Evolutionary conservation across 345 rosid genomes (phyloP).

Genomic region (Aegle marmelos): DNA sequence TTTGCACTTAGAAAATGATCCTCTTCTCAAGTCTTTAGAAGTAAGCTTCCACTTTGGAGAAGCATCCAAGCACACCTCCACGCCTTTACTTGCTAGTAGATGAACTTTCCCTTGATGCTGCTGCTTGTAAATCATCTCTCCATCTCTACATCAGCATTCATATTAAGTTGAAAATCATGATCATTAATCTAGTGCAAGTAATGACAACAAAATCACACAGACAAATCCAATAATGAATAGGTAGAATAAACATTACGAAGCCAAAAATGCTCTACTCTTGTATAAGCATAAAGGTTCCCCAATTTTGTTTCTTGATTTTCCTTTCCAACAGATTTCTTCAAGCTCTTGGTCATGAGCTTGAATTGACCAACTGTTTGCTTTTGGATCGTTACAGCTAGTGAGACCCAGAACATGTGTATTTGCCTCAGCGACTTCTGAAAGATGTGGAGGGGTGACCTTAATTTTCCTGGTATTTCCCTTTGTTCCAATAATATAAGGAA

Average conservation of each 20-base stretch:
- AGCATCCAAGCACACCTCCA: constrained; percentile 70
- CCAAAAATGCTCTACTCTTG: constrained; percentile 48
- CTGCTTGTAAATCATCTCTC: constrained; percentile 39
- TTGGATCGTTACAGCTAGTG: constrained; percentile 64
- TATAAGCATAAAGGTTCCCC: constrained; percentile 58
- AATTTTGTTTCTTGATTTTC: constrained; percentile 21
- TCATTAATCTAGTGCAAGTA: neutral
- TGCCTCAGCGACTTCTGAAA: constrained; percentile 18
- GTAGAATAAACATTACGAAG: constrained; percentile 40
- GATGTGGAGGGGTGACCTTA: constrained; percentile 7
- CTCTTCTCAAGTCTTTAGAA: constrained; percentile 54
- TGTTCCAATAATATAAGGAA: constrained; percentile 43
- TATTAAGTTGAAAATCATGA: neutral
- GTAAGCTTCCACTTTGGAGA: constrained; percentile 65
- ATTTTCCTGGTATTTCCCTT: constrained; percentile 13
- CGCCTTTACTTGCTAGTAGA: constrained; percentile 47
- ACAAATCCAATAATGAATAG: constrained; percentile 2
- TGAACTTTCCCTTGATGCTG: constrained; percentile 42
- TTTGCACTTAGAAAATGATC: constrained; percentile 66
- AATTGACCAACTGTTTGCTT: constrained; percentile 56
- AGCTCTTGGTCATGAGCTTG: constrained; percentile 41
- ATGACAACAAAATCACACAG: neutral
- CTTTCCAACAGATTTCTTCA: constrained; percentile 70
- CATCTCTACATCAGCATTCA: constrained; percentile 45
- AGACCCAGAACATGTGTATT: constrained; percentile 46